A percentile compares a stretch with the other conserved stretches of the same genome.
Evolutionary conservation across 495 filamentous ascomycete species (phyloP).

Genomic region (Neurospora hispaniola): DNA sequence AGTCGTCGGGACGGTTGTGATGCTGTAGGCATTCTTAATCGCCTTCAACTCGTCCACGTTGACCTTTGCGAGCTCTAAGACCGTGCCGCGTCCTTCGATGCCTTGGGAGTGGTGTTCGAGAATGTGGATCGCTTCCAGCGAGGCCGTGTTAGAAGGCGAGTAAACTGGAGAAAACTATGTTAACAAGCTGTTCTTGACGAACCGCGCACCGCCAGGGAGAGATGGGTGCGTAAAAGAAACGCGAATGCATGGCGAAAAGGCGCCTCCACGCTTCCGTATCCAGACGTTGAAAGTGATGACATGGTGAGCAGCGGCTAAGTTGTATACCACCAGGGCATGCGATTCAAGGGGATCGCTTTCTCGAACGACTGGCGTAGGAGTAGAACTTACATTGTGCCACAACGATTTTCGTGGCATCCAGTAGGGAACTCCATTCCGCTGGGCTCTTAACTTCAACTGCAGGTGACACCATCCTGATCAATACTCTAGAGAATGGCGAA

Average conservation of each 20-base stretch:
- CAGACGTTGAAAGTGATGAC: neutral
- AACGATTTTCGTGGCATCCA: slow-evolving; percentile 60
- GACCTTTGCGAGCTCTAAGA: slow-evolving; percentile 78
- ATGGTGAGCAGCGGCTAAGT: neutral
- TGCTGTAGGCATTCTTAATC: slow-evolving; percentile 56
- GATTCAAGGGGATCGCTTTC: slow-evolving; percentile 3
- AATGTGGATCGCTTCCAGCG: slow-evolving; percentile 71
- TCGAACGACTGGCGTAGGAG: neutral
- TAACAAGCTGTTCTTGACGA: slow-evolving; percentile 3
- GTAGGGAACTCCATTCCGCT: slow-evolving; percentile 57
- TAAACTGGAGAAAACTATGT: slow-evolving; percentile 50
- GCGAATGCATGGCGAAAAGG: neutral
- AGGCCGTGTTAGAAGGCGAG: slow-evolving; percentile 78
- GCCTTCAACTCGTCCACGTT: slow-evolving; percentile 69
- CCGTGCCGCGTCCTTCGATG: slow-evolving; percentile 54
- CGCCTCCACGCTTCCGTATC: neutral
- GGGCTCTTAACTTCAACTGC: slow-evolving; percentile 10
- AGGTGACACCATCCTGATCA: neutral
- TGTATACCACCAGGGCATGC: neutral
- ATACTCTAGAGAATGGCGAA: neutral
- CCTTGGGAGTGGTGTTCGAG: slow-evolving; percentile 68
- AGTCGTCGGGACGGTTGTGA: slow-evolving; percentile 79
- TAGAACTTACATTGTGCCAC: slow-evolving; percentile 71
- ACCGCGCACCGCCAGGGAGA: neutral
- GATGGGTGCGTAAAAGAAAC: neutral